Conservation (phyloP, 2,329 filamentous ascomycete species). For the Cladophialophora carrionii region DNA sequence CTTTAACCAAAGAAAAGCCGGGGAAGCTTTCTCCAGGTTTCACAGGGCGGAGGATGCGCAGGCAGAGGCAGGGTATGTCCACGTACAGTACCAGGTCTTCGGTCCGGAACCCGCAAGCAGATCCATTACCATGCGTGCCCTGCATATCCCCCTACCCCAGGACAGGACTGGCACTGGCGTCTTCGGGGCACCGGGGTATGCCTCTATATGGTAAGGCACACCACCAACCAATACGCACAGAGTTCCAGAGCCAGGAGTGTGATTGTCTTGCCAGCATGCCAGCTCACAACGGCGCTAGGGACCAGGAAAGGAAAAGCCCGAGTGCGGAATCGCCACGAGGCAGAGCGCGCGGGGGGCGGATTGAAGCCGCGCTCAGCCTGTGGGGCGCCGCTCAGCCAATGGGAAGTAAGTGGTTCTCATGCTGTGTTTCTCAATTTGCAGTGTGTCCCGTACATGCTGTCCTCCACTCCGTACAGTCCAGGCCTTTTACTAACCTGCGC, state of each 20-base stretch:
- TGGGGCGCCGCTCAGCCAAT: background rate
- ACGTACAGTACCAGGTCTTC: background rate
- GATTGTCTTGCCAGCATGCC: background rate
- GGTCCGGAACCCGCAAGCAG: conserved; percentile 3
- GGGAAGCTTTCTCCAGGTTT: conserved; percentile 7
- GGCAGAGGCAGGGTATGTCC: background rate
- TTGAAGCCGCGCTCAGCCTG: background rate
- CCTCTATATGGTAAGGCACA: background rate
- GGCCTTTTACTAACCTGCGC: background rate
- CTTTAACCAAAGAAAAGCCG: background rate
- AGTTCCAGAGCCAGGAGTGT: background rate
- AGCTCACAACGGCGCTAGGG: too few relatives aligned
- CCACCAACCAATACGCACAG: background rate
- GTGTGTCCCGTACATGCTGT: too few relatives aligned
- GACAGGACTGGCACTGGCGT: background rate
- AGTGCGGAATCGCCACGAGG: background rate
- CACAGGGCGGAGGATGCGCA: background rate
- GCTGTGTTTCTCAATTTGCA: too few relatives aligned
- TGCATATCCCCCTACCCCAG: background rate
- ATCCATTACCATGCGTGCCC: background rate
- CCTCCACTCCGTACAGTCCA: background rate
- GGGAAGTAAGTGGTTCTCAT: too few relatives aligned
- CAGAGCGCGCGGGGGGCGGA: background rate
- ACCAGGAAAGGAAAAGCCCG: too few relatives aligned
- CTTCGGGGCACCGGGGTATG: background rate